Base-by-base conservation (phyloP, 495 filamentous ascomycete species). In the Choiromyces venosus region DNA sequence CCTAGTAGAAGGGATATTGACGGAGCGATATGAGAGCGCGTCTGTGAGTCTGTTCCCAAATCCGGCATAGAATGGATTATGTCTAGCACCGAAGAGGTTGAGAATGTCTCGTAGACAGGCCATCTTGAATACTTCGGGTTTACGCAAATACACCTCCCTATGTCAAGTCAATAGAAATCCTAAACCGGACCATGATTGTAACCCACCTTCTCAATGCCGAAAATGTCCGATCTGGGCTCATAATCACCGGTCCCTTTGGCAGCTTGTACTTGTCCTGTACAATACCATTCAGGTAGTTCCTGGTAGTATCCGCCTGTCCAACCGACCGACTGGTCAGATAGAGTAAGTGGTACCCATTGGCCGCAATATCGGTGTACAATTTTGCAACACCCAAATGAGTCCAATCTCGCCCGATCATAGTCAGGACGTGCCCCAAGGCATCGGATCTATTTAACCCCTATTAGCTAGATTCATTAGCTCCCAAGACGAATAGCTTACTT, bases 51-150 rank as follows among this genome's bases (percentile, higher is more conserved):
- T 89, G 82, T 99, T 99, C 71, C 95, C 95, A 82, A 99, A 99
- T 0, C 95, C 95, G 21, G 95, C 96, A 77, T 94, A 98, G 82
- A 99, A 99, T 0, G 95, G 95, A 52, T 88, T 90, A 70, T 89
- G 85, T 36, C 91, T 89, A 2, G 87, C 87, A n/a, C 88, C 89
- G 80, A 97, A 99, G 1, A 99, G 88, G 66, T 88, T 91, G 73
- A 92, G 86, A 73, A 99, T 97, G 83, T 99, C 95, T 35, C 95
- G 89, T 56, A 99, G 84, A 74, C 96, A 98, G 7, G 94, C 91
- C 95, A 99, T 99, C 84, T 99, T 99, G 88, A 99, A 99, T 5
- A 98, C 93, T 80, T 99, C 94, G 0, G 95, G 95, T 82, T 98
- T 97, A 64, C 96, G 89, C 29, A 99, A 86, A 79, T 99, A 99